These are phyloP conservation scores for Arthrobotrys pseudoclavata DNA, from an alignment of 2,329 filamentous ascomycete genomes.

Conservation along the genomic window DNA sequence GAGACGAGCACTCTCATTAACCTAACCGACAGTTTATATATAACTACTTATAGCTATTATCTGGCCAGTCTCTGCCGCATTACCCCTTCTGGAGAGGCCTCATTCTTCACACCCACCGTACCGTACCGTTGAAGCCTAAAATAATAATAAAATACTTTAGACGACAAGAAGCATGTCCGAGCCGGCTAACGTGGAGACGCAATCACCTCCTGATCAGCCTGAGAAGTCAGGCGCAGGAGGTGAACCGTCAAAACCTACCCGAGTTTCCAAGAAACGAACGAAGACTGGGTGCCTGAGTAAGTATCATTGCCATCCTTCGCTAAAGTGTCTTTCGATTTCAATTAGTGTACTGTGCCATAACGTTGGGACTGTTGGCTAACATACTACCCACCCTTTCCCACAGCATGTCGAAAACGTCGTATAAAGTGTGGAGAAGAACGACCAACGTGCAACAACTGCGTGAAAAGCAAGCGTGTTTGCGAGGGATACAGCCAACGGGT, in stretches of 20 bases:
- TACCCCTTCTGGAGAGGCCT: slow-evolving; percentile 44
- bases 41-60: slow-evolving; percentile 10
- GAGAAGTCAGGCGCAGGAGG: slow-evolving; percentile 52
- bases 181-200: slow-evolving; percentile 94
- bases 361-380: slow-evolving; percentile 33
- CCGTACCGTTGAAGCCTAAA: slow-evolving; percentile 63
- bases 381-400: background rate
- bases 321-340: slow-evolving; percentile 6
- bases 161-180: slow-evolving; percentile 77
- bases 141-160: slow-evolving; percentile 67
- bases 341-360: background rate
- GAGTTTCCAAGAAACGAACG: slow-evolving; percentile 63
- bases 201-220: slow-evolving; percentile 69
- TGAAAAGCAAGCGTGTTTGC: slow-evolving; percentile 85
- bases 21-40: slow-evolving; percentile 48
- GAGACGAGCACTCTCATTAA: slow-evolving; percentile 44
- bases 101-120: slow-evolving; percentile 62
- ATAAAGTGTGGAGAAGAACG: slow-evolving; percentile 97
- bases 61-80: slow-evolving; percentile 53
- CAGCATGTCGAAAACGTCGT: slow-evolving; percentile 90
- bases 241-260: slow-evolving; percentile 58
- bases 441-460: slow-evolving; percentile 84
- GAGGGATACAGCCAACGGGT: slow-evolving; percentile 87
- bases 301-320: slow-evolving; percentile 35
- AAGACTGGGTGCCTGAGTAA: slow-evolving; percentile 64